Evolutionary conservation across 1,284 basidiomycete species (phyloP).

Genomic region (Malassezia arunalokei): DNA sequence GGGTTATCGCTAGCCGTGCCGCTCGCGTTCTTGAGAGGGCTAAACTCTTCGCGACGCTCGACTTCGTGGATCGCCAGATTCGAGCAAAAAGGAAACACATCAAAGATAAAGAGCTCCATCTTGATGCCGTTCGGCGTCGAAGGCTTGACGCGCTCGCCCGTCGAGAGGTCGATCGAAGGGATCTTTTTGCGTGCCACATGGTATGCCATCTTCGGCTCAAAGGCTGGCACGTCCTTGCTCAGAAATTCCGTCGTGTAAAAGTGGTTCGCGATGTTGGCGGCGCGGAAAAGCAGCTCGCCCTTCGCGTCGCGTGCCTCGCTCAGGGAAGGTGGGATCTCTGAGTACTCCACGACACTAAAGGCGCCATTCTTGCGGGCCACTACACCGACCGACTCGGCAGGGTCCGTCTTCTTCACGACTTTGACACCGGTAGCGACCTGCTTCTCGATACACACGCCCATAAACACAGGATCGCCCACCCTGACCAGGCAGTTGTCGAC

Average conservation of each 20-base stretch:
- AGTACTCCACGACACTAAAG: conserved; percentile 92
- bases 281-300: conserved; percentile 64
- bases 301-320: conserved; percentile 64
- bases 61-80: conserved; percentile 78
- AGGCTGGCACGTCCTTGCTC: conserved; percentile 58
- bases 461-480: conserved; percentile 90
- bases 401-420: conserved; percentile 77
- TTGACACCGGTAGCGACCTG: conserved; percentile 83
- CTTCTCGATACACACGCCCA: conserved; percentile 80
- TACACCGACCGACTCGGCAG: conserved; percentile 88
- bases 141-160: conserved; percentile 60
- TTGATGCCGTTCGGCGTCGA: conserved; percentile 95
- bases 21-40: conserved; percentile 91
- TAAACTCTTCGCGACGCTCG: conserved; percentile 77
- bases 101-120: conserved; percentile 95
- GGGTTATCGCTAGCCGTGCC: conserved; percentile 87
- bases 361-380: conserved; percentile 69
- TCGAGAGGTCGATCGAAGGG: conserved; percentile 54
- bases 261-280: conserved; percentile 96
- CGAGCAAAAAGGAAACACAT: conserved; percentile 84
- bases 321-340: conserved; percentile 79
- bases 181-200: conserved; percentile 99
- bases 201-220: conserved; percentile 82
- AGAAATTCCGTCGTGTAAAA: conserved; percentile 88
- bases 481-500: conserved; percentile 98